A percentile compares a stretch with the other conserved stretches of the same genome.
These are phyloP conservation scores for Cetraspora pellucida DNA, from an alignment of 192 early-diverging fungal species.

Conservation along the genomic window DNA sequence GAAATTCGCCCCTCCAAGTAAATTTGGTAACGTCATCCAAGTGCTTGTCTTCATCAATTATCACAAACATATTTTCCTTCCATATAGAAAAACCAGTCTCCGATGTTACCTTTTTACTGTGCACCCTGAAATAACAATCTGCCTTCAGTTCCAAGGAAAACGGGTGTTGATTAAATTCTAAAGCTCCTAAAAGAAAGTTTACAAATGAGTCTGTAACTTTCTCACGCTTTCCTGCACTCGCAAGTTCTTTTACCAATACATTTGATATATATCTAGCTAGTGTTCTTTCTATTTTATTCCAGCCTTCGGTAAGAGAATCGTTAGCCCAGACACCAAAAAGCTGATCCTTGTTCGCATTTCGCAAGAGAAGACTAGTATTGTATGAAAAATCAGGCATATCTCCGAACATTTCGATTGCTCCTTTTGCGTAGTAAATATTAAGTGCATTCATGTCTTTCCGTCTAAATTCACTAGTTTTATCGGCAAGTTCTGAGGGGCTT, in stretches of 20 bases:
- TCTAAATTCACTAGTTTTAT: no score
- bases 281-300: no score
- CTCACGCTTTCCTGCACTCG: neutral
- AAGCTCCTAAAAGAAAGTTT: neutral
- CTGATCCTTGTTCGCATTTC: no score
- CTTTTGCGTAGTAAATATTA: no score
- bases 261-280: neutral
- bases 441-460: no score
- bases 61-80: neutral
- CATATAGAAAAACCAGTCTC: slow-evolving; percentile 10
- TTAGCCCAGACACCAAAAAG: no score
- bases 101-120: neutral
- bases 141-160: neutral
- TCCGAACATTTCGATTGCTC: no score
- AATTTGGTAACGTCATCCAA: neutral
- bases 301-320: no score
- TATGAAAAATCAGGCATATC: no score
- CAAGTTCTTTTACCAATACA: neutral
- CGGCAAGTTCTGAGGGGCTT: no score
- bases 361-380: no score
- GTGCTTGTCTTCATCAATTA: slow-evolving; percentile 10
- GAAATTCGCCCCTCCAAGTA: neutral
- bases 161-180: neutral
- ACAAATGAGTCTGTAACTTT: slow-evolving; percentile 5
- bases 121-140: neutral